phyloP scores from a whole-genome alignment of 2,329 filamentous ascomycete species.

The Nemania sp. region DNA sequence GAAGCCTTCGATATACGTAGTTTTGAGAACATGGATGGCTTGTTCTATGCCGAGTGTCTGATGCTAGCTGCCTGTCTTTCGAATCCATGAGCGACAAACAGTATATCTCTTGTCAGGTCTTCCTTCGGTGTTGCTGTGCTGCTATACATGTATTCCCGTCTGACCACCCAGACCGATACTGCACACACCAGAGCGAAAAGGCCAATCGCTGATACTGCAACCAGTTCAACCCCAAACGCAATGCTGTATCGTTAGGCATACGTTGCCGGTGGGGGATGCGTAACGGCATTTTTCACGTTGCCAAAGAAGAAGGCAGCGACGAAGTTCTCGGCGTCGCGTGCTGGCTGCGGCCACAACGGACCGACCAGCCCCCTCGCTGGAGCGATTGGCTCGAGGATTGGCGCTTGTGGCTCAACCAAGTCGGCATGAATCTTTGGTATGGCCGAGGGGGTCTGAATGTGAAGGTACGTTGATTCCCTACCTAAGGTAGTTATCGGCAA shows the following conservation, averaged over 20 bases:
- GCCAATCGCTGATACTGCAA: neutral
- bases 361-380: constrained; percentile 58
- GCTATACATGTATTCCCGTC: neutral
- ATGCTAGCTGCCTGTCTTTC: neutral
- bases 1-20: constrained; percentile 12
- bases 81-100: neutral
- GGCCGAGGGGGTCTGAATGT: constrained; percentile 70
- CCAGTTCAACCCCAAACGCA: constrained; percentile 62
- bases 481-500: no score
- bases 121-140: neutral
- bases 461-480: constrained; percentile 44
- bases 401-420: constrained; percentile 67
- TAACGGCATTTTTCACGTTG: constrained; percentile 70
- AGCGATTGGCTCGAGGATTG: constrained; percentile 64
- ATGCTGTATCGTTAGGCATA: constrained; percentile 64
- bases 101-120: neutral
- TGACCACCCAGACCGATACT: neutral
- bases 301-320: constrained; percentile 58
- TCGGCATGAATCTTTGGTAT: constrained; percentile 68
- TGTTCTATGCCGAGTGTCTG: constrained; percentile 14
- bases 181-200: neutral
- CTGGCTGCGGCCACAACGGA: constrained; percentile 65
- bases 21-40: constrained; percentile 13
- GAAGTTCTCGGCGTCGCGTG: constrained; percentile 71
- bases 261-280: constrained; percentile 72